phyloP scores from a whole-genome alignment of 129 eudicot species.

The Centrapalus pauciflorus region DNA sequence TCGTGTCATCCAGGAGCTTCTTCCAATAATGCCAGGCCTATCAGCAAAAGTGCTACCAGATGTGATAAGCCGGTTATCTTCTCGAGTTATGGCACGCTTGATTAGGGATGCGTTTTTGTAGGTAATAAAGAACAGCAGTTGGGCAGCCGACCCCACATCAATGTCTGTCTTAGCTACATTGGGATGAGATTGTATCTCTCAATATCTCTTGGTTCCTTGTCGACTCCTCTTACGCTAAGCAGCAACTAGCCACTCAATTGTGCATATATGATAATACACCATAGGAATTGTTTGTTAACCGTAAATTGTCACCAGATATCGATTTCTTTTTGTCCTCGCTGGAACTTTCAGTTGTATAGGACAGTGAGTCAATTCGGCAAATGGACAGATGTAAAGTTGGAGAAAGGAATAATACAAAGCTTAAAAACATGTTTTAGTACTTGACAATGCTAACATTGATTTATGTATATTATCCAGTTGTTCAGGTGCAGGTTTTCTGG shows the following conservation, averaged over 20 bases:
- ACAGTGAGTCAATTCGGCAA: constrained; percentile 1
- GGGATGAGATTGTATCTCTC: too few relatives aligned
- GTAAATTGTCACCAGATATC: constrained; percentile 2
- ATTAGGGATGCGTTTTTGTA: constrained; percentile 71
- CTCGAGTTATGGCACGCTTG: constrained; percentile 74
- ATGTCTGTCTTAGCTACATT: too few relatives aligned
- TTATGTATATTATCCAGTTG: background rate
- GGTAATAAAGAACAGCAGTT: background rate
- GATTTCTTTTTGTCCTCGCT: constrained; percentile 3
- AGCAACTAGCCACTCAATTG: constrained; percentile 15
- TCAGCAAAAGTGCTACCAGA: constrained; percentile 82
- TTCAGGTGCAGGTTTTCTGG: background rate
- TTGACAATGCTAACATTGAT: background rate
- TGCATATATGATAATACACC: constrained; percentile 9
- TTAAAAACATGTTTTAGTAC: background rate
- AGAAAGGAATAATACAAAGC: background rate
- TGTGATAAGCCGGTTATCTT: constrained; percentile 63
- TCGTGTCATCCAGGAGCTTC: constrained; percentile 63
- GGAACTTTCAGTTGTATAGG: constrained; percentile 20
- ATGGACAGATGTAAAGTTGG: constrained; percentile 15
- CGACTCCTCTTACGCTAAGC: background rate
- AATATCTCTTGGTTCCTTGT: too few relatives aligned
- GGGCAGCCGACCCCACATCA: too few relatives aligned
- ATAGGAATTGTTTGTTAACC: constrained; percentile 18
- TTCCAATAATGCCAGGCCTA: constrained; percentile 80